Evolutionary conservation across 306 rosid species (phyloP).

Genomic region (Vigna nakashimae): DNA sequence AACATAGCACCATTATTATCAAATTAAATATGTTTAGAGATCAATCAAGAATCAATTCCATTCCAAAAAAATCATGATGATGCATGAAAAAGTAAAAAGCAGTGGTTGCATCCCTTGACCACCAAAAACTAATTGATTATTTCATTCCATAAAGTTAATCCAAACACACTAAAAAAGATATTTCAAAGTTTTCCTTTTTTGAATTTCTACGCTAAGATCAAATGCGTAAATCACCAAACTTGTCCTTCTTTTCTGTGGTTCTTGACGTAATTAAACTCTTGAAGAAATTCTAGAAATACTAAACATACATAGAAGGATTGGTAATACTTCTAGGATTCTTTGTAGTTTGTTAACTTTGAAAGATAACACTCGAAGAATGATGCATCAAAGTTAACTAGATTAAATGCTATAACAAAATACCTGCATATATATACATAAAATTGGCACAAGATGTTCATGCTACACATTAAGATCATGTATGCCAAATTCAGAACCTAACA

Average conservation of each 20-base stretch:
- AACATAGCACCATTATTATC: not conserved
- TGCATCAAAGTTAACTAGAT: not conserved
- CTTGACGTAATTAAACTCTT: not conserved
- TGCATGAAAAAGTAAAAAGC: too few species aligned
- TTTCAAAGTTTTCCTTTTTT: not conserved
- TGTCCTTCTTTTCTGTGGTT: too few species aligned
- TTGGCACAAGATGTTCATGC: constrained; percentile 9
- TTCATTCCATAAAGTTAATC: too few species aligned
- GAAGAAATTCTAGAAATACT: not conserved
- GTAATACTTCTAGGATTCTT: not conserved
- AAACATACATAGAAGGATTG: not conserved
- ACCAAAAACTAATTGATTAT: too few species aligned
- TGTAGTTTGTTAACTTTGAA: not conserved
- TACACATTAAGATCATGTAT: not conserved
- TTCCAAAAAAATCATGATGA: too few species aligned
- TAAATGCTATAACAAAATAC: not conserved
- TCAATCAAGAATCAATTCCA: too few species aligned
- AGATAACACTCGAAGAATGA: not conserved
- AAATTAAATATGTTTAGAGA: not conserved
- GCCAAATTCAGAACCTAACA: constrained; percentile 4
- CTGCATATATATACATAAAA: constrained; percentile 24
- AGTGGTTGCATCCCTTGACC: too few species aligned
- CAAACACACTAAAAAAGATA: too few species aligned
- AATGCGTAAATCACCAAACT: too few species aligned
- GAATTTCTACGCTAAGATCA: too few species aligned